Conservation (phyloP, 306 rosid species). For the Morella rubra region DNA sequence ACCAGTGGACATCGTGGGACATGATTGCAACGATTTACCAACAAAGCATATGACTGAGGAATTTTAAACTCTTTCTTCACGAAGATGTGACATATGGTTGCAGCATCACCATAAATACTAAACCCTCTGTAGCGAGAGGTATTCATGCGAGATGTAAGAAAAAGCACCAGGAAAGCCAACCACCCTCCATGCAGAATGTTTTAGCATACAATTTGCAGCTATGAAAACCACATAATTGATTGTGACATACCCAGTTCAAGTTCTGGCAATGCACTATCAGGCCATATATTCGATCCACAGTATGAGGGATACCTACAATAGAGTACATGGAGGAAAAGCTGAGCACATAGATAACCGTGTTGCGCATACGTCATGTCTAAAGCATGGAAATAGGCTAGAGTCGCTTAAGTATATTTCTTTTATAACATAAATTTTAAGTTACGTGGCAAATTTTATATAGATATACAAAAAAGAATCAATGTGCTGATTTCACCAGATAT, state of each 20-base stretch:
- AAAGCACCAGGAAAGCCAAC: constrained; percentile 24
- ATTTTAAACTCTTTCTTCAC: not conserved
- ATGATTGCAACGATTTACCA: not conserved
- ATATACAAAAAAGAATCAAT: not conserved
- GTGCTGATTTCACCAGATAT: not conserved
- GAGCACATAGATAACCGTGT: constrained; percentile 19
- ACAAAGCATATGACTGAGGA: not conserved
- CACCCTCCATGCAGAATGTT: not conserved
- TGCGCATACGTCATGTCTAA: constrained; percentile 3
- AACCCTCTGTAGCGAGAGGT: not conserved
- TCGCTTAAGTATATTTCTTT: not conserved
- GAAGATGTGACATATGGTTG: not conserved
- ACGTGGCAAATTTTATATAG: not conserved
- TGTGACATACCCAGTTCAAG: constrained; percentile 70
- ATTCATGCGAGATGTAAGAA: not conserved
- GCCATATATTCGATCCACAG: constrained; percentile 95
- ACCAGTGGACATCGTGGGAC: not conserved
- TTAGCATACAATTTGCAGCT: constrained; percentile 5
- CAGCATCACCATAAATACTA: not conserved
- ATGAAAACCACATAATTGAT: constrained; percentile 16
- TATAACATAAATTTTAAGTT: not conserved
- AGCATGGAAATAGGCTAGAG: not conserved
- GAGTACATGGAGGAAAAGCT: constrained; percentile 28
- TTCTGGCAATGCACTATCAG: constrained; percentile 67
- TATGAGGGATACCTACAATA: constrained; percentile 80